These are phyloP conservation scores for Garcia nutans DNA, from an alignment of 345 rosid genomes.

Conservation along the genomic window DNA sequence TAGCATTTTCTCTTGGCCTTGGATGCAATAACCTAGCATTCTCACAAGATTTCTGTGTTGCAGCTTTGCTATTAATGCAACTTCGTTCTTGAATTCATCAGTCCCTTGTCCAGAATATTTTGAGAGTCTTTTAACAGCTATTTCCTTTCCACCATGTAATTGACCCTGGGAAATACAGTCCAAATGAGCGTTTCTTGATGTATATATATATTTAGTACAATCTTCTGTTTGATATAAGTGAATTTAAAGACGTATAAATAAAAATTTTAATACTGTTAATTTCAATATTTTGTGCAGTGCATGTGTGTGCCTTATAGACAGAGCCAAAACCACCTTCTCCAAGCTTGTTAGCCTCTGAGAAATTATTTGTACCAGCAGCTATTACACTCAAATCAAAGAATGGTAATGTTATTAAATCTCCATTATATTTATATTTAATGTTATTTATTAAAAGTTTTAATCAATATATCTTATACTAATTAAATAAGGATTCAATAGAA, in stretches of 20 bases:
- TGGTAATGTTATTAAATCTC: too few relatives aligned
- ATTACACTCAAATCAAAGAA: constrained; percentile 45
- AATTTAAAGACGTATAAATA: too few relatives aligned
- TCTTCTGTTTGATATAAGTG: too few relatives aligned
- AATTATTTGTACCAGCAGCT: constrained; percentile 51
- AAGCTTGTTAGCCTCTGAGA: constrained; percentile 51
- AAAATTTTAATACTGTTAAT: too few relatives aligned
- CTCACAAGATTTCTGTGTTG: constrained; percentile 33
- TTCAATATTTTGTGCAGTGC: not conserved
- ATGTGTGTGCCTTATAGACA: constrained; percentile 53
- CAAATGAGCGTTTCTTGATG: not conserved
- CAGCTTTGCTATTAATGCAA: constrained; percentile 21
- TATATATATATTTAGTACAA: too few relatives aligned
- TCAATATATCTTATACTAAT: too few relatives aligned
- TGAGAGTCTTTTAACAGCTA: constrained; percentile 53
- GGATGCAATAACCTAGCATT: constrained; percentile 20
- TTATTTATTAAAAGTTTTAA: too few relatives aligned
- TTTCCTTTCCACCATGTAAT: constrained; percentile 40
- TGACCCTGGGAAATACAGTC: constrained; percentile 32
- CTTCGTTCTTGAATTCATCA: constrained; percentile 50
- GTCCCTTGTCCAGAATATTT: constrained; percentile 49
- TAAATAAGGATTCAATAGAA: too few relatives aligned
- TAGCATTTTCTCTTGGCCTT: constrained; percentile 20
- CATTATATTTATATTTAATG: too few relatives aligned
- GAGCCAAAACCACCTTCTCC: constrained; percentile 77